A percentile compares a stretch with the other conserved stretches of the same genome.
These are phyloP conservation scores for Talaromyces sp. DNA, from an alignment of 2,329 filamentous ascomycete species.

Conservation along the genomic window DNA sequence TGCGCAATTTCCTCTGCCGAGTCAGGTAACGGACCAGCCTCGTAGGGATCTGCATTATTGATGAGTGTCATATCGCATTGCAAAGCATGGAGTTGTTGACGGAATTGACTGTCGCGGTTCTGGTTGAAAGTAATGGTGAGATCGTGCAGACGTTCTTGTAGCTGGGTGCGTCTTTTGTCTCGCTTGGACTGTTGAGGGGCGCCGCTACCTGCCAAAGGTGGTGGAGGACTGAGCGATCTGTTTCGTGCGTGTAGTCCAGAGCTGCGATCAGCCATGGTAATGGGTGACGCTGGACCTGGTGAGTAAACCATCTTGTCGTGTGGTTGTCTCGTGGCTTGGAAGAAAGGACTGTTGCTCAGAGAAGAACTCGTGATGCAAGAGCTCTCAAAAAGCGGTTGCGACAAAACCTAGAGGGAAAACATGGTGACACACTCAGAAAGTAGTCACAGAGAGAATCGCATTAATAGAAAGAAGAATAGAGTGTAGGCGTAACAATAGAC, in stretches of 20 bases:
- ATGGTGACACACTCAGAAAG: background rate
- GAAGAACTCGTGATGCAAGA: background rate
- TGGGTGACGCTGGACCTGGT: constrained; percentile 37
- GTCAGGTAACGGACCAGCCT: constrained; percentile 66
- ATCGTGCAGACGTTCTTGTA: constrained; percentile 73
- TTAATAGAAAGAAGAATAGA: background rate
- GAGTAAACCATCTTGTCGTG: constrained; percentile 39
- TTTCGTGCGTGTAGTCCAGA: constrained; percentile 28
- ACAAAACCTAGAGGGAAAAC: background rate
- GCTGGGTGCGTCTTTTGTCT: constrained; percentile 81
- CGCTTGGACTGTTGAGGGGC: constrained; percentile 67
- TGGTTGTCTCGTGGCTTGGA: background rate
- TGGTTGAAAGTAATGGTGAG: constrained; percentile 75
- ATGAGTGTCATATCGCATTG: constrained; percentile 87
- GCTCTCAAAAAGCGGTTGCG: background rate
- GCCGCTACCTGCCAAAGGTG: constrained; percentile 24
- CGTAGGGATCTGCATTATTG: constrained; percentile 79
- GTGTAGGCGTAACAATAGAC: background rate
- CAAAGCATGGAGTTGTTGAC: constrained; percentile 86
- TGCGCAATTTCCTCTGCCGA: constrained; percentile 65
- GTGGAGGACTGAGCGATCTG: constrained; percentile 35
- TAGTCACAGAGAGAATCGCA: background rate
- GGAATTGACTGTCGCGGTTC: constrained; percentile 79
- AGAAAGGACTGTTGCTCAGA: background rate
- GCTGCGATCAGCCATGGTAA: constrained; percentile 23